Evolutionary conservation across 106 monocot species (phyloP), one percentile per base, ranked within the genome.

Genomic region (Allium sativum): DNA sequence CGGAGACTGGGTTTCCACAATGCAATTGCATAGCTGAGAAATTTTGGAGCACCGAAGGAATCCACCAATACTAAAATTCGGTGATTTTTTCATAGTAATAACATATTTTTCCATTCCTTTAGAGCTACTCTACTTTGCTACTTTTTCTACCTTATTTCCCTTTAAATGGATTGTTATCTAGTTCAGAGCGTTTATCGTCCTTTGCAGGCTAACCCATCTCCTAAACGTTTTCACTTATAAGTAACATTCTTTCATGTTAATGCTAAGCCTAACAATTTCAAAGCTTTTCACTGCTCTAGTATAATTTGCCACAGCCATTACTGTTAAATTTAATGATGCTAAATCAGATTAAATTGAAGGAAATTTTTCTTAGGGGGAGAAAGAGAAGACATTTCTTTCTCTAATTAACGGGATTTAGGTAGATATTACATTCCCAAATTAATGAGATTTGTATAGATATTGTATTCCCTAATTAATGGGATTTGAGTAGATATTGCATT

Each of bases 101-200:
- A 84, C 88, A 14, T 89, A 89, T 71, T 87, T 87, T 72, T 87
- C 87, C 7, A 87, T 87, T n/a, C 87, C 87, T 15, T 74, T 87
- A 7, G 88, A 89, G 72, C 84, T 89, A n/a, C 40, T 89, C 6
- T 89, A 81, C 70, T 89, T 89, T 51, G 75, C 78, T 2, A 72
- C 81, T 2, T 81, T 78, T 21, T 73, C 84, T 48, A 55, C 69
- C 21, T 63, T 81, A 44, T 81, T 89, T 70, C 88, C 84, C 16
- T 89, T 89, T 81, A 80, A 78, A 76, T 84, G 88, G 84, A 61
- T 89, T 16, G 72, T 89, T 50, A 64, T 89, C 60, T 82, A 87
- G 51, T 87, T 87, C 63, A 74, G 76, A 1, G 79, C 82, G 10
- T 87, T 87, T 75, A 87, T 87, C 8, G 77, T 87, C 20, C 87